Percentiles rank a stretch among this genome's conserved stretches.
Evolutionary conservation across 2,329 filamentous ascomycete species (phyloP).

Genomic region (Rhexocercosporidium sp.): DNA sequence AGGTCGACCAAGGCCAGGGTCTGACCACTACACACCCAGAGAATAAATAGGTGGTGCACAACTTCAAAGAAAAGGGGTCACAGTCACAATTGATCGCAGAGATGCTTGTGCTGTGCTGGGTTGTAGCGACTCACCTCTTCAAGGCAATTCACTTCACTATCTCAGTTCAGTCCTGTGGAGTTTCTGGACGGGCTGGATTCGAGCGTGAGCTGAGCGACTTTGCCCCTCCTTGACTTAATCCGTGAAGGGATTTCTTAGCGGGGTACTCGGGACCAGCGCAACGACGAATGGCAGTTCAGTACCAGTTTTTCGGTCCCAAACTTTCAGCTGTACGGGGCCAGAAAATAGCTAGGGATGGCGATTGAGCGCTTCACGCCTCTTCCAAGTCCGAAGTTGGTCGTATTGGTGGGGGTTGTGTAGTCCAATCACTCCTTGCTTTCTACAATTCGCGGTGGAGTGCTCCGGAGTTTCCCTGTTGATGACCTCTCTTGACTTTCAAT

Average conservation of each 20-base stretch:
- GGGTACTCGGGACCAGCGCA: conserved; percentile 15
- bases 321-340: conserved; percentile 3
- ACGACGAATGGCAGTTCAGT: conserved; percentile 15
- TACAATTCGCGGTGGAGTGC: not conserved
- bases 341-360: not conserved
- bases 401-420: not conserved
- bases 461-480: not conserved
- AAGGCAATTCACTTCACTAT: not conserved
- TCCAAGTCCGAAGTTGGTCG: not conserved
- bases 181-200: conserved; percentile 8
- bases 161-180: not conserved
- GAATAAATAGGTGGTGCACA: not conserved
- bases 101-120: conserved; percentile 1
- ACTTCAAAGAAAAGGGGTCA: not conserved
- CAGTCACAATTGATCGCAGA: not conserved
- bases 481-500: not conserved
- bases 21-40: conserved; percentile 24
- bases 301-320: conserved; percentile 13
- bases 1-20: conserved; percentile 15
- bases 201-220: not conserved
- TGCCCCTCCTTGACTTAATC: conserved; percentile 22
- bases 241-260: conserved; percentile 25
- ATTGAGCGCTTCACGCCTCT: not conserved
- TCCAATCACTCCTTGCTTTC: not conserved
- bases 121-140: conserved; percentile 19